These are phyloP conservation scores for Aspergillus sp. DNA, from an alignment of 2,329 filamentous ascomycete species.

Conservation along the genomic window DNA sequence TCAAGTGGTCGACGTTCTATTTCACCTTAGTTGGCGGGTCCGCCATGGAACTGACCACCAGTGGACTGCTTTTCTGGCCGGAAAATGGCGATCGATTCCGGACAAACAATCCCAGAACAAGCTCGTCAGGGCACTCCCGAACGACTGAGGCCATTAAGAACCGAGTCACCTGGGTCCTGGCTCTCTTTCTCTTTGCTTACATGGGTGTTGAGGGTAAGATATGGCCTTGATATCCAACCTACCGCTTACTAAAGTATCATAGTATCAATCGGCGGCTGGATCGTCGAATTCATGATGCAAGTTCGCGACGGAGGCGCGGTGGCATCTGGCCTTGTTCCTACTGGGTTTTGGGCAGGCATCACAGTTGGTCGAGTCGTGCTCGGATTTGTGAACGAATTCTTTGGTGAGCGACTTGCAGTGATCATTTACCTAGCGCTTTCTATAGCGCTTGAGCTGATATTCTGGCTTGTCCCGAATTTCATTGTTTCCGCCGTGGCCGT, in stretches of 20 bases:
- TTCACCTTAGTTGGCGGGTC: slow-evolving; percentile 12
- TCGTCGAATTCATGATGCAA: slow-evolving; percentile 75
- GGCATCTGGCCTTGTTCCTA: slow-evolving; percentile 66
- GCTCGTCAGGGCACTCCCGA: slow-evolving; percentile 1
- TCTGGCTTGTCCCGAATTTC: slow-evolving; percentile 74
- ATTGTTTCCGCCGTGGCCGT: slow-evolving; percentile 53
- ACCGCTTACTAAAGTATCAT: background rate
- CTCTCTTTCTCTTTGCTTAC: slow-evolving; percentile 50
- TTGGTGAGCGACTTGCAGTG: slow-evolving; percentile 68
- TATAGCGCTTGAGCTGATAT: slow-evolving; percentile 64
- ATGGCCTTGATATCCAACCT: background rate
- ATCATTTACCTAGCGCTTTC: slow-evolving; percentile 60
- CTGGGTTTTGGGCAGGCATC: slow-evolving; percentile 75
- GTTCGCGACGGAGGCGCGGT: slow-evolving; percentile 65
- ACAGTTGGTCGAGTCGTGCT: slow-evolving; percentile 68
- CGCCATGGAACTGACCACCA: slow-evolving; percentile 4
- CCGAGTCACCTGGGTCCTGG: slow-evolving; percentile 11
- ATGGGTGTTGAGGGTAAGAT: slow-evolving; percentile 66
- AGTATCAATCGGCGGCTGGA: slow-evolving; percentile 56
- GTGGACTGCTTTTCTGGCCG: slow-evolving; percentile 10
- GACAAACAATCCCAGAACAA: slow-evolving; percentile 5
- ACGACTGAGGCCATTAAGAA: slow-evolving; percentile 11
- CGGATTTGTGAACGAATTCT: slow-evolving; percentile 61
- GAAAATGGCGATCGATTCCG: slow-evolving; percentile 9
- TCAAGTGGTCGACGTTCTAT: slow-evolving; percentile 13